Conservation (phyloP, 768 basidiomycete genomes). For the Amanita thiersii region DNA sequence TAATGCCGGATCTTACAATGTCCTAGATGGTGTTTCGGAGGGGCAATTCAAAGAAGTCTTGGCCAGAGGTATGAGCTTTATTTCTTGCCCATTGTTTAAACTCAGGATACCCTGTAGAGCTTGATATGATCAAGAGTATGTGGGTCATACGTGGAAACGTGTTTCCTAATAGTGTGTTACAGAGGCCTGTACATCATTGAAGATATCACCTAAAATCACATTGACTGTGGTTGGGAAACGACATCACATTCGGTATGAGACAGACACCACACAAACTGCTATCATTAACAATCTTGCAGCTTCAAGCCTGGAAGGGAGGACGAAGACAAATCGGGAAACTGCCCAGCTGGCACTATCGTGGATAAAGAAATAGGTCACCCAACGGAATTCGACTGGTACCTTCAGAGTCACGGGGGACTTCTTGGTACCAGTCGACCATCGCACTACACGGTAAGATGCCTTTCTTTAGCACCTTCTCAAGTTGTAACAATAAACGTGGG, state of each 20-base stretch:
- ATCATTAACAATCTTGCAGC: slow-evolving; percentile 14
- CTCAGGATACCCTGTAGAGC: too few relatives aligned
- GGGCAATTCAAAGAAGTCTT: slow-evolving; percentile 43
- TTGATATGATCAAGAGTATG: slow-evolving; percentile 51
- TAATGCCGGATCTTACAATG: slow-evolving; percentile 14
- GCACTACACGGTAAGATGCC: slow-evolving; percentile 35
- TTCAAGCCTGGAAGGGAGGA: slow-evolving; percentile 27
- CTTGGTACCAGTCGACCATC: slow-evolving; percentile 60
- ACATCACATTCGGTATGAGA: slow-evolving; percentile 45
- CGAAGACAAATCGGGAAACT: slow-evolving; percentile 64
- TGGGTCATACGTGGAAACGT: neutral
- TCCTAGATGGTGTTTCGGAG: slow-evolving; percentile 42
- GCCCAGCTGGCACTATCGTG: slow-evolving; percentile 70
- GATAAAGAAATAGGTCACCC: slow-evolving; percentile 66
- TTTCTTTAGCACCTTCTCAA: neutral
- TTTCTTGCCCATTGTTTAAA: neutral
- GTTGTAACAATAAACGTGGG: neutral
- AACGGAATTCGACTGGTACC: slow-evolving; percentile 69
- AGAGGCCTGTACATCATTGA: slow-evolving; percentile 58
- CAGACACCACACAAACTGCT: neutral
- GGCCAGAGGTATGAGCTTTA: slow-evolving; percentile 36
- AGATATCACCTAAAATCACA: slow-evolving; percentile 61
- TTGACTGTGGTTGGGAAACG: slow-evolving; percentile 77
- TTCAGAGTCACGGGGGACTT: slow-evolving; percentile 71
- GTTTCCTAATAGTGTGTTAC: neutral